Base-by-base conservation (phyloP, 768 basidiomycete genomes). In the Gloeopeniophorella convolvens region DNA sequence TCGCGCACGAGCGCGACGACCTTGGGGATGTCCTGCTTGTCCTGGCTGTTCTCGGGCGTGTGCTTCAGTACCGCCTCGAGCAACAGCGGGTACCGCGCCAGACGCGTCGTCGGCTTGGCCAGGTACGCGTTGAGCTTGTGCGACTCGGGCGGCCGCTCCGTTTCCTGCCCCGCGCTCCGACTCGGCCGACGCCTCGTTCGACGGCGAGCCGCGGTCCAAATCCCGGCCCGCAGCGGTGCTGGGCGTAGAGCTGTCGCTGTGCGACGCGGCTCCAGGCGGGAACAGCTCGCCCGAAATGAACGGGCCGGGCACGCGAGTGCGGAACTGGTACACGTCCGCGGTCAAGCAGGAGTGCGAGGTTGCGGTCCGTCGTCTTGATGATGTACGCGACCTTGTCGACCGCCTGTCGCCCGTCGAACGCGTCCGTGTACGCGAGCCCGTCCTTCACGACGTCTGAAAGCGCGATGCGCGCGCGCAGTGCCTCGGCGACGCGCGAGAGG, bases 331-430 rank as follows among this genome's bases (percentile, higher is more conserved):
- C 26, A 99, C 68, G 68, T 99, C 96, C 54, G 77, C 76, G 0
- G 82, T 71, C 60, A n/a, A 98, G 77, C 2, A 99, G 74, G 36
- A 98, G 71, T 10, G 96, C 96, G 23, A 99, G 77, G 67, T 96
- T 98, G 13, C 96, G 79, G 69, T 99, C 96, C 5, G 93, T 91
- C 3, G 96, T 98, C 70, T 94, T 94, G 77, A 98, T 96, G 64
- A 99, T 95, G 63, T 96, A 92, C 12, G 92, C 86, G 57, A 99
- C 89, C 70, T 92, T 90, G 67, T 94, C 91, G 33, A 99, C 95
- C 1, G 96, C 96, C 61, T 95, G 92, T 21, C 94, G 83, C 4
- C 96, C 96, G 64, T 98, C 94, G 60, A 99, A 99, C 1, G 92
- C 82, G 60, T 94, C 91, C 62, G 89, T 91, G 72, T 98, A 99